Conservation (phyloP, 2,329 filamentous ascomycete genomes). For the Cladosporium sp. region DNA sequence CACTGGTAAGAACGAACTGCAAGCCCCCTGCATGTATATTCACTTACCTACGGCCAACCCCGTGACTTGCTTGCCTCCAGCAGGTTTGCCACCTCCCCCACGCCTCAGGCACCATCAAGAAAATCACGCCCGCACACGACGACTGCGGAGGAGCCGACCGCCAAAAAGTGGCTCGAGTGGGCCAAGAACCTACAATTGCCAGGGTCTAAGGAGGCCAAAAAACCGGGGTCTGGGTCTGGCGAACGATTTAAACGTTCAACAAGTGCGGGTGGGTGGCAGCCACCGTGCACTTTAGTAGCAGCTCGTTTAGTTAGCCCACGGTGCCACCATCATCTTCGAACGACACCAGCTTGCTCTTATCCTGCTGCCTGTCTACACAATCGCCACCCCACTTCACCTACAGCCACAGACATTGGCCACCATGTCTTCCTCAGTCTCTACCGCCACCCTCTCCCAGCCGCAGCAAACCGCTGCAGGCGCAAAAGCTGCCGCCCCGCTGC, state of each 20-base stretch:
- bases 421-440: constrained; percentile 30
- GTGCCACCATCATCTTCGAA: constrained; percentile 4
- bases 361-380: neutral
- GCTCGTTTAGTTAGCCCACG: no score
- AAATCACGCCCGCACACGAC: constrained; percentile 7
- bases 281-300: neutral
- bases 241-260: constrained; percentile 12
- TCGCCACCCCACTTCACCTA: neutral
- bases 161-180: neutral
- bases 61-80: neutral
- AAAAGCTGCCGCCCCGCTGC: neutral
- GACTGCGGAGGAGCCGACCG: constrained; percentile 10
- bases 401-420: constrained; percentile 17
- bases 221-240: constrained; percentile 7
- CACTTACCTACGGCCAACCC: neutral
- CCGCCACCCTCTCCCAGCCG: constrained; percentile 25
- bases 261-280: neutral
- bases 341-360: constrained; percentile 12
- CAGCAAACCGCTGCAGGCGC: neutral
- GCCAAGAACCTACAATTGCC: neutral
- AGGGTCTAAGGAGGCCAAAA: constrained; percentile 7
- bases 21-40: neutral
- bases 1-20: neutral
- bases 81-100: neutral
- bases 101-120: neutral